phyloP scores from a whole-genome alignment of 2,329 filamentous ascomycete species.

The Aphanoascus verrucosus region DNA sequence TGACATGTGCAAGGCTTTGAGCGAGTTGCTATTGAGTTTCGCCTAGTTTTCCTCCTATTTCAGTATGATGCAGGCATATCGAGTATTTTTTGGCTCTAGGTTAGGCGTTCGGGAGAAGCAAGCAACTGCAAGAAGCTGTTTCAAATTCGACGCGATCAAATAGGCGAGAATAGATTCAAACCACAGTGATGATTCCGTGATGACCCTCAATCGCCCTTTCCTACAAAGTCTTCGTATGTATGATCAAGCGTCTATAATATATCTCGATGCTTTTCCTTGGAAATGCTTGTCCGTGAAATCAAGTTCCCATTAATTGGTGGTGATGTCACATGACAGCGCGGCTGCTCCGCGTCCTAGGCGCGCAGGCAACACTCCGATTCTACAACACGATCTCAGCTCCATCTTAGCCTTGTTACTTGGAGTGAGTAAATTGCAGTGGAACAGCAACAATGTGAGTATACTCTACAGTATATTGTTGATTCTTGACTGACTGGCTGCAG shows the following conservation, averaged over 20 bases:
- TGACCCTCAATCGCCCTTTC: too few species aligned
- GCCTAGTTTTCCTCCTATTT: too few species aligned
- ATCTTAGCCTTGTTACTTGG: not conserved
- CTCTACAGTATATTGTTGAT: not conserved
- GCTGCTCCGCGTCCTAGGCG: not conserved
- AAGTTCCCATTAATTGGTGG: not conserved
- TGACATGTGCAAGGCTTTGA: not conserved
- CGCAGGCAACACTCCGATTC: not conserved
- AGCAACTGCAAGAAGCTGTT: too few species aligned
- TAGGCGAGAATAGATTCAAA: too few species aligned
- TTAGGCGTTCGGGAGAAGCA: too few species aligned
- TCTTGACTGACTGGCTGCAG: slow-evolving; percentile 9
- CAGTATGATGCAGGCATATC: too few species aligned
- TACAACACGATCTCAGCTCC: not conserved
- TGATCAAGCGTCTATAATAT: too few species aligned
- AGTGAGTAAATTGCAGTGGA: not conserved
- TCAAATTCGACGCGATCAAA: too few species aligned
- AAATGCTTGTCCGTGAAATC: not conserved
- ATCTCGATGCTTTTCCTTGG: not conserved
- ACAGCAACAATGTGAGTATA: slow-evolving; percentile 14
- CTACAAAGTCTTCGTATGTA: too few species aligned
- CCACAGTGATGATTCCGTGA: too few species aligned
- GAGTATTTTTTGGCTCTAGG: too few species aligned
- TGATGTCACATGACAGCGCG: slow-evolving; percentile 10
- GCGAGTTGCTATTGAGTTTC: not conserved